Conservation (phyloP, 345 rosid species). For the Sonneratia caseolaris region DNA sequence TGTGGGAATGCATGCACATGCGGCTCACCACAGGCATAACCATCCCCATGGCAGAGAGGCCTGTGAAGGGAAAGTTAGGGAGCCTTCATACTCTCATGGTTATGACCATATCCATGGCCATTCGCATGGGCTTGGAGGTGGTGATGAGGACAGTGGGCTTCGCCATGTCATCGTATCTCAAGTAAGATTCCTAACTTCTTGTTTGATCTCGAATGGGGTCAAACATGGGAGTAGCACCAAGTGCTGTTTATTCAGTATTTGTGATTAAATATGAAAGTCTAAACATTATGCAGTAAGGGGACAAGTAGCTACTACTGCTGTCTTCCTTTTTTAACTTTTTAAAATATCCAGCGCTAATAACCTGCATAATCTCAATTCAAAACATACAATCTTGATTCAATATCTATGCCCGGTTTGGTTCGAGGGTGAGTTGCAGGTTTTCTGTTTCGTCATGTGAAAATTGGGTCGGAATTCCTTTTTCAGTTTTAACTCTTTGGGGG, state of each 20-base stretch:
- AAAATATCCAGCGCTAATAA: too few relatives aligned
- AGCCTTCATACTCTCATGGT: slow-evolving; percentile 7
- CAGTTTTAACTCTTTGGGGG: background rate
- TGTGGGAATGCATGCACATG: slow-evolving; percentile 91
- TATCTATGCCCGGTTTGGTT: too few relatives aligned
- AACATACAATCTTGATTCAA: too few relatives aligned
- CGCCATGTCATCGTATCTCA: slow-evolving; percentile 92
- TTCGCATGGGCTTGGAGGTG: slow-evolving; percentile 19
- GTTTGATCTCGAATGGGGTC: background rate
- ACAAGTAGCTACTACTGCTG: too few relatives aligned
- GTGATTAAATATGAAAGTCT: too few relatives aligned
- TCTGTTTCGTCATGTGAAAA: background rate
- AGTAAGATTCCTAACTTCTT: slow-evolving; percentile 22
- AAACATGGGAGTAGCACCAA: too few relatives aligned
- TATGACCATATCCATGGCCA: slow-evolving; percentile 11
- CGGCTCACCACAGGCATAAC: slow-evolving; percentile 73
- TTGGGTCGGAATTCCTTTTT: background rate
- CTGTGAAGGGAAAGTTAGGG: slow-evolving; percentile 34
- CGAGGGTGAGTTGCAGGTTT: too few relatives aligned
- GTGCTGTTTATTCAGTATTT: too few relatives aligned
- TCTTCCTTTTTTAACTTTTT: too few relatives aligned
- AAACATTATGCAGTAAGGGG: too few relatives aligned
- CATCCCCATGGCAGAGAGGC: slow-evolving; percentile 50
- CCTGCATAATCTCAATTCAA: too few relatives aligned
- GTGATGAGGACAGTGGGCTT: slow-evolving; percentile 40